Evolutionary conservation across 805 yeast genomes (phyloP).

Genomic region (Ogataea nitratoaversa): DNA sequence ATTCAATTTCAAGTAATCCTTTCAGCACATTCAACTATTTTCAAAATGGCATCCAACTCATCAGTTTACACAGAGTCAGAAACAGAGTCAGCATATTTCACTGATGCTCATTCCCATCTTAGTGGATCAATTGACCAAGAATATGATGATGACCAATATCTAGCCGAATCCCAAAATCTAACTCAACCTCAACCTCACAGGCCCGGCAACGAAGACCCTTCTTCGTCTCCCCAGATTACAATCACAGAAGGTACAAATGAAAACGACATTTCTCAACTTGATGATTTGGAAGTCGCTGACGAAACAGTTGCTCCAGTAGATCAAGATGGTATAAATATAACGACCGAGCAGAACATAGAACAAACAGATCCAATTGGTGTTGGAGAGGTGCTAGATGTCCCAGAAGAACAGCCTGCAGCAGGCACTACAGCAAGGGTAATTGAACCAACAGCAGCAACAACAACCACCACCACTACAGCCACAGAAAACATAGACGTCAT

Average conservation of each 20-base stretch:
- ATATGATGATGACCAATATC: background rate
- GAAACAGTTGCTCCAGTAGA: background rate
- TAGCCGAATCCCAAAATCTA: background rate
- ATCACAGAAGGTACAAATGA: constrained; percentile 14
- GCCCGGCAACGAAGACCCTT: background rate
- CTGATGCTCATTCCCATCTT: constrained; percentile 22
- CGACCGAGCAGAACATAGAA: background rate
- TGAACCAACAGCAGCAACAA: constrained; percentile 1
- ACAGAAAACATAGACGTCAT: constrained; percentile 1
- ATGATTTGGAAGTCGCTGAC: background rate
- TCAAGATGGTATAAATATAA: background rate
- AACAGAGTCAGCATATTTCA: constrained; percentile 19
- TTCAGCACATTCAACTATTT: too few species aligned
- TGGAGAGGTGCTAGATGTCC: too few species aligned
- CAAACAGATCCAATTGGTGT: too few species aligned
- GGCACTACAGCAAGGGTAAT: too few species aligned
- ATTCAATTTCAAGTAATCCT: too few species aligned
- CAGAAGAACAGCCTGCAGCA: too few species aligned
- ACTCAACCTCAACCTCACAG: background rate
- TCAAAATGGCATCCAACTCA: background rate
- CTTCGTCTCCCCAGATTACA: constrained; percentile 21
- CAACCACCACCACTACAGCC: background rate
- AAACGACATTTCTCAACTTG: background rate
- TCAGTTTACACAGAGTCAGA: constrained; percentile 17
- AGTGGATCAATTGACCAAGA: constrained; percentile 7